A percentile compares a stretch with the other conserved stretches of the same genome.
These are phyloP conservation scores for Heterobasidion annosum DNA, from an alignment of 1,284 basidiomycete species.

Conservation along the genomic window DNA sequence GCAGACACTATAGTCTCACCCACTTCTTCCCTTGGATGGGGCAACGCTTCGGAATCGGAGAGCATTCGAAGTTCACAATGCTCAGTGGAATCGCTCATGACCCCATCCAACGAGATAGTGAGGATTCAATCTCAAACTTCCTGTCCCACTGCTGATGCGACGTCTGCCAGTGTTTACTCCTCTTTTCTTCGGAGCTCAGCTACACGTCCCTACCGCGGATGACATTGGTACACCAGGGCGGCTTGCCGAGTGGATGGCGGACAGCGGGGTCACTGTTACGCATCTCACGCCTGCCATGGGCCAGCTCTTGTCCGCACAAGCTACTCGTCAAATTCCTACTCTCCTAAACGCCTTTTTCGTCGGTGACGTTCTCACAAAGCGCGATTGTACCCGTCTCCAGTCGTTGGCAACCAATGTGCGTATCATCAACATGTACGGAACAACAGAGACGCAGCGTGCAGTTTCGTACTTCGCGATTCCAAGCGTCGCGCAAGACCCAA, in stretches of 20 bases:
- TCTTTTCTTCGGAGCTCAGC: constrained; percentile 91
- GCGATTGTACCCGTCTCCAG: constrained; percentile 94
- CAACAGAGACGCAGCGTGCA: constrained; percentile 97
- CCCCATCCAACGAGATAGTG: constrained; percentile 97
- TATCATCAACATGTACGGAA: constrained; percentile 99
- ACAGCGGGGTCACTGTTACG: constrained; percentile 83
- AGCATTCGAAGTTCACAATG: constrained; percentile 92
- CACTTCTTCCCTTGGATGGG: constrained; percentile 99
- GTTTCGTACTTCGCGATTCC: constrained; percentile 98
- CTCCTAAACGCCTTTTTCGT: constrained; percentile 96
- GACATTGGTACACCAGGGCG: constrained; percentile 97
- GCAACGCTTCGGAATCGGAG: constrained; percentile 71
- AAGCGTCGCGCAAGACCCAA: constrained; percentile 74
- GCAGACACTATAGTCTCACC: constrained; percentile 92
- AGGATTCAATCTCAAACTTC: constrained; percentile 23
- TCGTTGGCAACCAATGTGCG: constrained; percentile 86
- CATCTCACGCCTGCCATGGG: constrained; percentile 99
- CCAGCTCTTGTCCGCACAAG: constrained; percentile 95
- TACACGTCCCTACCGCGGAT: constrained; percentile 95
- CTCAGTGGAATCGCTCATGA: constrained; percentile 98
- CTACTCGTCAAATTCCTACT: constrained; percentile 81
- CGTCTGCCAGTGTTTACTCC: constrained; percentile 85
- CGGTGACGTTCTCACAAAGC: constrained; percentile 98
- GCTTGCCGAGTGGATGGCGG: constrained; percentile 98
- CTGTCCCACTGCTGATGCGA: constrained; percentile 4